phyloP scores from a whole-genome alignment of 306 rosid genomes.

The Pueraria montana region DNA sequence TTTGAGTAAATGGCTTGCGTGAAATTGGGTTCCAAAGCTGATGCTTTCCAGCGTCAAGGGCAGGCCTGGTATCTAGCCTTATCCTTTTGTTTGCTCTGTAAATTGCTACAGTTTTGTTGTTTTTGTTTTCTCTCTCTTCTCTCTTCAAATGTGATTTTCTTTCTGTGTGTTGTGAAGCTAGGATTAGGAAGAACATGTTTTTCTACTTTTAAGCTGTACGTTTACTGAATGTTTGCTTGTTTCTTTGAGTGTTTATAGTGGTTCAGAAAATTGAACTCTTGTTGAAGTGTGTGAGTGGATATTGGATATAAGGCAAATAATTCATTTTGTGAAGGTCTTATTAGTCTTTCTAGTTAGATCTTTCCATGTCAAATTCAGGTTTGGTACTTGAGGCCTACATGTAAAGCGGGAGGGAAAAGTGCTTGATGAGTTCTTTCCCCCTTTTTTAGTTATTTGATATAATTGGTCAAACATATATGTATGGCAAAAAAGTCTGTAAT shows the following conservation, averaged over 20 bases:
- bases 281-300: not conserved
- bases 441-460: not conserved
- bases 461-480: not conserved
- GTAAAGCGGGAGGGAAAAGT: not conserved
- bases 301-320: conserved; percentile 2
- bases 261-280: conserved; percentile 9
- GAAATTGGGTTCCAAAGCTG: conserved; percentile 96
- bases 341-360: conserved; percentile 20
- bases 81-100: conserved; percentile 23
- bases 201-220: not conserved
- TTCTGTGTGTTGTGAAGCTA: conserved; percentile 30
- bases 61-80: conserved; percentile 86
- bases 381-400: conserved; percentile 15
- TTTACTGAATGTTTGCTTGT: conserved; percentile 21
- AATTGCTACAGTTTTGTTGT: conserved; percentile 36
- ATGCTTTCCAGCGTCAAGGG: conserved; percentile 96
- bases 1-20: conserved; percentile 79
- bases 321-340: conserved; percentile 11
- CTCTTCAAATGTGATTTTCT: conserved; percentile 5
- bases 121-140: conserved; percentile 19
- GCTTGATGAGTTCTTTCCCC: not conserved
- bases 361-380: conserved; percentile 8
- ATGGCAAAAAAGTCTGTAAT: conserved; percentile 9
- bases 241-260: conserved; percentile 4
- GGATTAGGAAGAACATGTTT: conserved; percentile 11